Conservation (phyloP, 176 grass and related monocot species). For the Musa troglodytarum region DNA sequence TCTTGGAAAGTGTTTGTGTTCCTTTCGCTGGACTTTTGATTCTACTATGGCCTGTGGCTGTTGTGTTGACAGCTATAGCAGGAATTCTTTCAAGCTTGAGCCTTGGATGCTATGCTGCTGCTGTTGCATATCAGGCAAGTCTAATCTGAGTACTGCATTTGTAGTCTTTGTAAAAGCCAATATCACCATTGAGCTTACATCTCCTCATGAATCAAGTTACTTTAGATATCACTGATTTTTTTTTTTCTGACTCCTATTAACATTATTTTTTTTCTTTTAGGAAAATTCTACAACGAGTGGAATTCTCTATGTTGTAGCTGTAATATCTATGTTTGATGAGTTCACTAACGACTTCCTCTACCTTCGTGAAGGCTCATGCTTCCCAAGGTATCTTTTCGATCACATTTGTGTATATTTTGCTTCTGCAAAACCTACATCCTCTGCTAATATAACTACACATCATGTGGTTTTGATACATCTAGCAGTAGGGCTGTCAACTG, state of each 20-base stretch:
- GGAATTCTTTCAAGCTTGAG: slow-evolving; percentile 22
- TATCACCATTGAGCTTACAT: neutral
- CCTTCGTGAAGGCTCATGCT: slow-evolving; percentile 22
- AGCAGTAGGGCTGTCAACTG: neutral
- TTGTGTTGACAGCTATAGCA: slow-evolving; percentile 3
- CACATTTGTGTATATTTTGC: neutral
- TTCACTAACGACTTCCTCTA: slow-evolving; percentile 24
- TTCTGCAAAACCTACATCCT: too few relatives aligned
- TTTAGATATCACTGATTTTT: too few relatives aligned
- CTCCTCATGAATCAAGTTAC: neutral
- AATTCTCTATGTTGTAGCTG: slow-evolving; percentile 18
- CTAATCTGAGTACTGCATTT: neutral
- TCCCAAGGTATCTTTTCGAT: slow-evolving; percentile 15
- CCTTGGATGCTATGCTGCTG: slow-evolving; percentile 27
- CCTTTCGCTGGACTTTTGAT: slow-evolving; percentile 19
- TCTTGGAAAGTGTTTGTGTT: slow-evolving; percentile 24
- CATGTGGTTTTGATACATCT: too few relatives aligned
- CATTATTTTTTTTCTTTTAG: slow-evolving; percentile 5
- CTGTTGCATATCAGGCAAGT: slow-evolving; percentile 16
- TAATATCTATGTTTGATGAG: slow-evolving; percentile 27
- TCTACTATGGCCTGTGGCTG: slow-evolving; percentile 20
- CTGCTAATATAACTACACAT: too few relatives aligned
- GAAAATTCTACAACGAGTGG: slow-evolving; percentile 21
- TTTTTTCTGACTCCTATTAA: neutral
- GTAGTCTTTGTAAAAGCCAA: neutral